Conservation (phyloP, 2,329 filamentous ascomycete genomes). For the Tolypocladium tundrense region DNA sequence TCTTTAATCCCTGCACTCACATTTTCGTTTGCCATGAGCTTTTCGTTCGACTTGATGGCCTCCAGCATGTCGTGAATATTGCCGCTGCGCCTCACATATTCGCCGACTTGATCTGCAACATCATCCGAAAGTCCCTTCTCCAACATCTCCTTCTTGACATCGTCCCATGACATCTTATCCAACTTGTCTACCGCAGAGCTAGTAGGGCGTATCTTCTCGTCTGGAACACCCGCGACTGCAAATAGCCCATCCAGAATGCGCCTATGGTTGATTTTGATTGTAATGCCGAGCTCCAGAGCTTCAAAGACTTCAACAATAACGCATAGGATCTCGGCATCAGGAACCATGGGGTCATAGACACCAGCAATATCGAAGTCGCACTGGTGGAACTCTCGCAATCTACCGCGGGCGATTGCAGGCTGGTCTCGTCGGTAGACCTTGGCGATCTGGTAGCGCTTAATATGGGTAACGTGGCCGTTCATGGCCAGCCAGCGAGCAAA, state of each 20-base stretch:
- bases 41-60: constrained; percentile 55
- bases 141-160: constrained; percentile 87
- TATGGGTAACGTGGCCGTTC: constrained; percentile 68
- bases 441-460: constrained; percentile 92
- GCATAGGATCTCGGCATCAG: constrained; percentile 79
- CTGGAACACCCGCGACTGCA: constrained; percentile 78
- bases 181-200: constrained; percentile 92
- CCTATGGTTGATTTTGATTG: constrained; percentile 90
- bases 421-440: constrained; percentile 56
- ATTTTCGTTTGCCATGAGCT: constrained; percentile 58
- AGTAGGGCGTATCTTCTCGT: constrained; percentile 79
- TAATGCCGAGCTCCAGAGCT: constrained; percentile 61
- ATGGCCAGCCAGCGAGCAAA: constrained; percentile 44
- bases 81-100: constrained; percentile 71
- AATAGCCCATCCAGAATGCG: constrained; percentile 92
- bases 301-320: constrained; percentile 82
- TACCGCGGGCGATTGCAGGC: constrained; percentile 69
- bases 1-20: constrained; percentile 75
- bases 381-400: constrained; percentile 94
- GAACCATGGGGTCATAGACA: constrained; percentile 78
- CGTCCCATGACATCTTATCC: constrained; percentile 83
- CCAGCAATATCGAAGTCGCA: constrained; percentile 96
- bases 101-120: constrained; percentile 78
- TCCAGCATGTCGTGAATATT: constrained; percentile 59
- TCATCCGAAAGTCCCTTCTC: constrained; percentile 72